phyloP scores from a whole-genome alignment of 2,329 filamentous ascomycete species.

The Colletotrichum phormii region DNA sequence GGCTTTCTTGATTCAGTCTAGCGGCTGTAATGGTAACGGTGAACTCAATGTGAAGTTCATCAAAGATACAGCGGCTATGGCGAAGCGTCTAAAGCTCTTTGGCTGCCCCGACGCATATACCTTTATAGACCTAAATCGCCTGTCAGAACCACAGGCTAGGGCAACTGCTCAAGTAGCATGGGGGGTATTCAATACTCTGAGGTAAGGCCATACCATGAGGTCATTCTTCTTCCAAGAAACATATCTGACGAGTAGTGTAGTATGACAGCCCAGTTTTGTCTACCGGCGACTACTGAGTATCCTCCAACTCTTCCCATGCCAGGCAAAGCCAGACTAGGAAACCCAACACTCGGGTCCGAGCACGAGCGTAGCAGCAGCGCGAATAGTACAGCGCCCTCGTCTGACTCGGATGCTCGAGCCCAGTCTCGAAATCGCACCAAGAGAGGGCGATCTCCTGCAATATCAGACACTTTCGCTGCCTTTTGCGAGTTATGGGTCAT shows the following conservation, averaged over 20 bases:
- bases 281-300: slow-evolving; percentile 31
- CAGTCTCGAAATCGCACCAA: neutral
- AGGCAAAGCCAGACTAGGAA: neutral
- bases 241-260: slow-evolving; percentile 8
- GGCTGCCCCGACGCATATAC: slow-evolving; percentile 27
- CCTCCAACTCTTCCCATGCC: slow-evolving; percentile 30
- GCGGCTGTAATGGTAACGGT: slow-evolving; percentile 31
- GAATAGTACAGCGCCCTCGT: neutral
- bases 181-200: slow-evolving; percentile 52
- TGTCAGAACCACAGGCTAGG: slow-evolving; percentile 16
- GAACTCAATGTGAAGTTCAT: slow-evolving; percentile 29
- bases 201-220: slow-evolving; percentile 42
- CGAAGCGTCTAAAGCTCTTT: slow-evolving; percentile 27
- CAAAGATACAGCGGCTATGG: slow-evolving; percentile 29
- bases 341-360: neutral
- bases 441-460: slow-evolving; percentile 19
- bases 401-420: neutral
- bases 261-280: slow-evolving; percentile 23
- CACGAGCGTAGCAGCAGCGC: neutral
- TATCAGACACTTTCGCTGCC: slow-evolving; percentile 44
- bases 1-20: slow-evolving; percentile 26
- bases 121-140: neutral
- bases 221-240: neutral
- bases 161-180: slow-evolving; percentile 40
- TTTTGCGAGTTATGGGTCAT: slow-evolving; percentile 53